These are phyloP conservation scores for Citeromyces matritensis DNA, from an alignment of 805 yeast genomes.

Conservation along the genomic window DNA sequence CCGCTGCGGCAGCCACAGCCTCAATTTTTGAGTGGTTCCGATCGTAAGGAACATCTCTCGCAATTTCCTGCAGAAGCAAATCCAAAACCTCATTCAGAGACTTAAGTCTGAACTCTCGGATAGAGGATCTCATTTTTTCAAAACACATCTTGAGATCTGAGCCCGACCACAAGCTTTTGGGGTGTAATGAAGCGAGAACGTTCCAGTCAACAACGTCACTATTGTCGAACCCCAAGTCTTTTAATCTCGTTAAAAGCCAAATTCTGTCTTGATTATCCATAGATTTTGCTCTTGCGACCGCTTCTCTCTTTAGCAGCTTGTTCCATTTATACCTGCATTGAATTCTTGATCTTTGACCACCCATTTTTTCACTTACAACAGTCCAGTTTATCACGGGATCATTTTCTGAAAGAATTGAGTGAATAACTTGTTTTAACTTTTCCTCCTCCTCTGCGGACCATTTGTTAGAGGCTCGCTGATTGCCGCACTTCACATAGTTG, in stretches of 20 bases:
- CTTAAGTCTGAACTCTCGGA: conserved; percentile 31
- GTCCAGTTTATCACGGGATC: conserved; percentile 74
- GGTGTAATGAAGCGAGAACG: conserved; percentile 28
- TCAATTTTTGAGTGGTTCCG: conserved; percentile 1
- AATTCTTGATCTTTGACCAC: conserved; percentile 77
- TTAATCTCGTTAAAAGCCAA: conserved; percentile 31
- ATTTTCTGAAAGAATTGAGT: conserved; percentile 24
- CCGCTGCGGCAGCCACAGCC: conserved; percentile 2
- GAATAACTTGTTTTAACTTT: conserved; percentile 37
- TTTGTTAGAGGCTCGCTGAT: conserved; percentile 55
- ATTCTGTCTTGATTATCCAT: conserved; percentile 30
- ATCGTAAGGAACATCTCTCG: conserved; percentile 1
- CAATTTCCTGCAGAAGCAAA: conserved; percentile 7
- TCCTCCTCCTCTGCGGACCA: conserved; percentile 72
- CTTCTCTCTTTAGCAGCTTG: conserved; percentile 54
- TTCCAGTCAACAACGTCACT: conserved; percentile 39
- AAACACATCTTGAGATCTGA: conserved; percentile 47
- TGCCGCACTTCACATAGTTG: conserved; percentile 87
- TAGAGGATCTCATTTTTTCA: conserved; percentile 37
- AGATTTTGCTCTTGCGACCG: conserved; percentile 22
- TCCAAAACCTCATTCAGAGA: conserved; percentile 15
- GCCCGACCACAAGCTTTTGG: conserved; percentile 36
- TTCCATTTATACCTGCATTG: conserved; percentile 96
- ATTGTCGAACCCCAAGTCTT: conserved; percentile 23
- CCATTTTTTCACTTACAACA: conserved; percentile 75